Evolutionary conservation across 2,329 filamentous ascomycete species (phyloP).

Genomic region (Paraphoma sp.): DNA sequence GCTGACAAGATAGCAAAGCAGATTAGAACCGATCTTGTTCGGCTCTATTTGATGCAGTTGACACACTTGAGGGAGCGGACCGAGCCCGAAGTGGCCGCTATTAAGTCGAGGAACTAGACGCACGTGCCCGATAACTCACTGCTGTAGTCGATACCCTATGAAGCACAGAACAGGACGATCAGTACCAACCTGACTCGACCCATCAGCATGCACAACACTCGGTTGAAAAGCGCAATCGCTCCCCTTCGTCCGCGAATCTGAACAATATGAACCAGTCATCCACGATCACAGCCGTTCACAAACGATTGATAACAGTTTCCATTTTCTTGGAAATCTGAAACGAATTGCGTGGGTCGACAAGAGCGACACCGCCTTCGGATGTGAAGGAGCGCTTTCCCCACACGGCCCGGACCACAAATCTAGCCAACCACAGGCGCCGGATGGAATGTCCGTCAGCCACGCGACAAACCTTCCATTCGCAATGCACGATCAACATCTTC

Average conservation of each 20-base stretch:
- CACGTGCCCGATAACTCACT: not conserved
- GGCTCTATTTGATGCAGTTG: not conserved
- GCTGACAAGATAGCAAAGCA: not conserved
- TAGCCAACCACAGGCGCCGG: not conserved
- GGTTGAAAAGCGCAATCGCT: too few relatives aligned
- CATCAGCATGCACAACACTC: not conserved
- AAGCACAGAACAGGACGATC: not conserved
- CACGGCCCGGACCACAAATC: not conserved
- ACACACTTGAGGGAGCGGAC: not conserved
- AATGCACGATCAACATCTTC: constrained; percentile 1
- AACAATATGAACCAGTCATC: too few relatives aligned
- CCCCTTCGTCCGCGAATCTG: too few relatives aligned
- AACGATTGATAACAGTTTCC: not conserved
- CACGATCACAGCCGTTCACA: not conserved
- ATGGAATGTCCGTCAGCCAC: constrained; percentile 1
- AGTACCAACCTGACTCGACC: constrained; percentile 1
- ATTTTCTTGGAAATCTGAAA: not conserved
- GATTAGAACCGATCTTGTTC: not conserved
- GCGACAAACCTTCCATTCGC: not conserved
- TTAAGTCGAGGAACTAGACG: not conserved
- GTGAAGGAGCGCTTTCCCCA: not conserved
- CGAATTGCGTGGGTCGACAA: not conserved
- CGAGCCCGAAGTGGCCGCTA: not conserved
- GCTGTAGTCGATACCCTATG: not conserved
- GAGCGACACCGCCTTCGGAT: not conserved